Conservation (phyloP, 2,329 filamentous ascomycete genomes). For the Hymenoscyphus linearis region DNA sequence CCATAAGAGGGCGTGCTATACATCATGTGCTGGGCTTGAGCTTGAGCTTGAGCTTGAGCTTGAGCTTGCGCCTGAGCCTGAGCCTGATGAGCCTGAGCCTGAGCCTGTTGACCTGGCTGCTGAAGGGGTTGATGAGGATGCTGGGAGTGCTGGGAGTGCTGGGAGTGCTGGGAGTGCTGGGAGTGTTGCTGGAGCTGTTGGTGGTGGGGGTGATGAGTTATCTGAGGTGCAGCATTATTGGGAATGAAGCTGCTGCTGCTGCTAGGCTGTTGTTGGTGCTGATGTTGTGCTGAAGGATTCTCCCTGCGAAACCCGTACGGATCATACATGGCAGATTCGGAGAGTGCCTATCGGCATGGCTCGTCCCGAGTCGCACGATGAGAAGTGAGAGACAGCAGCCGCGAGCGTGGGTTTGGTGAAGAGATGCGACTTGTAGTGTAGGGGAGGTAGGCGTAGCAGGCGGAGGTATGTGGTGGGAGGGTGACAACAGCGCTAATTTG, state of each 20-base stretch:
- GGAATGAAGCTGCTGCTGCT: constrained; percentile 1
- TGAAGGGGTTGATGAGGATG: constrained; percentile 21
- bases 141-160: constrained; percentile 16
- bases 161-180: constrained; percentile 15
- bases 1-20: constrained; percentile 41
- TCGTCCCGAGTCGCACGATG: background rate
- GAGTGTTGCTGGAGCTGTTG: constrained; percentile 18
- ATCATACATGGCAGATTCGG: background rate
- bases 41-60: background rate
- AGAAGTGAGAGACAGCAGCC: background rate
- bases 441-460: background rate
- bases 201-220: constrained; percentile 5
- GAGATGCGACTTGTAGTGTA: background rate
- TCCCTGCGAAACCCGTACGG: background rate
- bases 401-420: background rate
- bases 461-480: background rate
- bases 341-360: background rate
- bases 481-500: background rate
- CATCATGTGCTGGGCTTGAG: constrained; percentile 44
- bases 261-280: background rate
- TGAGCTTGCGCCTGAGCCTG: background rate
- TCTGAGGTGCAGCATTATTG: constrained; percentile 6
- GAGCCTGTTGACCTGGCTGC: constrained; percentile 23
- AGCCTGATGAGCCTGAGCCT: constrained; percentile 16
- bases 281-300: constrained; percentile 1